A percentile compares a stretch with the other conserved stretches of the same genome.
Evolutionary conservation across 306 rosid genomes (phyloP).

Genomic region (Glycine latifolia): DNA sequence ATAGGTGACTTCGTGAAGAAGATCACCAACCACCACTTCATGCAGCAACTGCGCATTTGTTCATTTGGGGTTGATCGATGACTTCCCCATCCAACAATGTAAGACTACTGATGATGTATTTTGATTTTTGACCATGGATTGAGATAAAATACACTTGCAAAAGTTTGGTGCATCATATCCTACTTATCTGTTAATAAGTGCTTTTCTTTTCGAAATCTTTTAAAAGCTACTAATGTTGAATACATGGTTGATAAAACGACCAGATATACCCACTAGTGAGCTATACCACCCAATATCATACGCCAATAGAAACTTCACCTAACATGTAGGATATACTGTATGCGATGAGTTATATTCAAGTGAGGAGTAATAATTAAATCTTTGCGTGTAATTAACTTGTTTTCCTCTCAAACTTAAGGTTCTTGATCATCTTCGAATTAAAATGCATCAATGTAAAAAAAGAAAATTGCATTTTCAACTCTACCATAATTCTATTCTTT

Average conservation of each 20-base stretch:
- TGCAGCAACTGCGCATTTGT: background rate
- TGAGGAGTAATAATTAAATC: background rate
- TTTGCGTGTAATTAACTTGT: background rate
- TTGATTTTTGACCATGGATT: background rate
- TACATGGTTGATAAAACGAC: background rate
- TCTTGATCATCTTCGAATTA: background rate
- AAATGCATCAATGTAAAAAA: background rate
- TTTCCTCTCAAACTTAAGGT: background rate
- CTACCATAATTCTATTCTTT: background rate
- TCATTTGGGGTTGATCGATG: background rate
- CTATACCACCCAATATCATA: background rate
- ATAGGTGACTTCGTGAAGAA: background rate
- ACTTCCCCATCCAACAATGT: background rate
- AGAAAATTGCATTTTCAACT: background rate
- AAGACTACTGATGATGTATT: background rate
- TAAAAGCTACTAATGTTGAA: background rate
- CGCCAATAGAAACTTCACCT: background rate
- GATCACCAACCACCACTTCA: background rate
- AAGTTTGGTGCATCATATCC: slow-evolving; percentile 9
- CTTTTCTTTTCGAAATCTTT: background rate
- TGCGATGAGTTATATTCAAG: background rate
- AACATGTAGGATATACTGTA: background rate
- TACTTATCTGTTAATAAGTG: background rate
- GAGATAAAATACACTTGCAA: slow-evolving; percentile 1
- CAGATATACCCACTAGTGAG: background rate